Evolutionary conservation across 2,329 filamentous ascomycete genomes (phyloP).

Genomic region (Pseudovirgaria hyperparasitica): DNA sequence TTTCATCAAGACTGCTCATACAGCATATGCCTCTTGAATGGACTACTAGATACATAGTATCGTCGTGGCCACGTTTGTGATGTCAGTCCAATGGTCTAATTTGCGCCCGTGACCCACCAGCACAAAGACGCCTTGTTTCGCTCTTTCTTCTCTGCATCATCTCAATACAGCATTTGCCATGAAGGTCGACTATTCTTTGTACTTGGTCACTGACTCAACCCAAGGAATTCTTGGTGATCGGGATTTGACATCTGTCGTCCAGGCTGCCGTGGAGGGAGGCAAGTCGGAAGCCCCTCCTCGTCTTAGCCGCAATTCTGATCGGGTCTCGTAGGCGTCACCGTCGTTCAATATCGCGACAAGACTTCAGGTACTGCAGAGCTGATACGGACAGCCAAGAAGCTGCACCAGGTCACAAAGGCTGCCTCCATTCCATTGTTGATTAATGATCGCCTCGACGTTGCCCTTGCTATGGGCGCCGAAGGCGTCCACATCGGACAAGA

Average conservation of each 20-base stretch:
- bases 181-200: slow-evolving; percentile 67
- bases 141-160: no score
- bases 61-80: no score
- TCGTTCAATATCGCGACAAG: slow-evolving; percentile 90
- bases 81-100: no score
- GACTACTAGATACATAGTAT: no score
- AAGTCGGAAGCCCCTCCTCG: slow-evolving; percentile 9
- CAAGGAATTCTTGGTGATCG: slow-evolving; percentile 61
- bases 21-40: no score
- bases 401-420: slow-evolving; percentile 58
- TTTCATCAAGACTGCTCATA: no score
- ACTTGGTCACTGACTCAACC: slow-evolving; percentile 91
- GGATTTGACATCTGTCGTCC: slow-evolving; percentile 61
- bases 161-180: no score
- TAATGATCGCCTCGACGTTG: slow-evolving; percentile 87
- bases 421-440: slow-evolving; percentile 71
- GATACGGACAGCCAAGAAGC: slow-evolving; percentile 53
- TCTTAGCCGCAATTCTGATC: background rate
- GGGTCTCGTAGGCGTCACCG: slow-evolving; percentile 45
- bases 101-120: no score
- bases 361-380: slow-evolving; percentile 59
- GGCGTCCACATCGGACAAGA: slow-evolving; percentile 93
- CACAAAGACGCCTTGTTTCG: no score
- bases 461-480: slow-evolving; percentile 72
- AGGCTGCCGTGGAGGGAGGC: slow-evolving; percentile 63